These are phyloP conservation scores for Podila verticillata DNA, from an alignment of 192 early-diverging fungal species.

Conservation along the genomic window DNA sequence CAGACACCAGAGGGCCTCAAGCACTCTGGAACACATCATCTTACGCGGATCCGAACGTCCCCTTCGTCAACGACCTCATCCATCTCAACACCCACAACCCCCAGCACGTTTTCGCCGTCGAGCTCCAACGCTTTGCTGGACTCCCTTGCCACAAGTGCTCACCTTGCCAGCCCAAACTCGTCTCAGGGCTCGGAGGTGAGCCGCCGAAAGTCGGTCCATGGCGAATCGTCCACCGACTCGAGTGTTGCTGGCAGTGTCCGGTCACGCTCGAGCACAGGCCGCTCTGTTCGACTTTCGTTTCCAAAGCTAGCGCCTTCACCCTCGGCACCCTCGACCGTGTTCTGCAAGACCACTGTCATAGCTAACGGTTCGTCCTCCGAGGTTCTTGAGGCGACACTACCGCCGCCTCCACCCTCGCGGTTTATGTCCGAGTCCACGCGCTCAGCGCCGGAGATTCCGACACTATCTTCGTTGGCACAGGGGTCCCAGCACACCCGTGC, in stretches of 20 bases:
- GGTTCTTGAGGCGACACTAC: slow-evolving; percentile 3
- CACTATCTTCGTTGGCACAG: slow-evolving; percentile 1
- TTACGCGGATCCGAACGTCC: slow-evolving; percentile 28
- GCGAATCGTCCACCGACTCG: neutral
- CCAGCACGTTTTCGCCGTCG: slow-evolving; percentile 35
- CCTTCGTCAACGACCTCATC: slow-evolving; percentile 29
- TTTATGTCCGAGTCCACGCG: neutral
- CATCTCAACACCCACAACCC: slow-evolving; percentile 42
- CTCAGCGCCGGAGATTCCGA: slow-evolving; percentile 8
- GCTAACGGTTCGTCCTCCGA: slow-evolving; percentile 2
- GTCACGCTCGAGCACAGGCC: slow-evolving; percentile 3
- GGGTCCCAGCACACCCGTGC: slow-evolving; percentile 1
- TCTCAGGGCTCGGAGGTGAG: too few species aligned
- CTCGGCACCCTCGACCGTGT: slow-evolving; percentile 36
- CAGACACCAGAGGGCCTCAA: slow-evolving; percentile 6
- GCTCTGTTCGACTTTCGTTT: slow-evolving; percentile 14
- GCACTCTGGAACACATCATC: neutral
- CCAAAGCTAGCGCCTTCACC: slow-evolving; percentile 32
- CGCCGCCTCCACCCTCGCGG: slow-evolving; percentile 1
- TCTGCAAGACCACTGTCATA: slow-evolving; percentile 42
- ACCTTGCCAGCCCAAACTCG: slow-evolving; percentile 16
- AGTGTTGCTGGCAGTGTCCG: slow-evolving; percentile 15
- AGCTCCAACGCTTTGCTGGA: slow-evolving; percentile 27
- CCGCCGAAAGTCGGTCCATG: too few species aligned
- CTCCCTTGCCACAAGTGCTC: slow-evolving; percentile 23